phyloP scores from a whole-genome alignment of 2,329 filamentous ascomycete genomes.

The Cordyceps javanica region DNA sequence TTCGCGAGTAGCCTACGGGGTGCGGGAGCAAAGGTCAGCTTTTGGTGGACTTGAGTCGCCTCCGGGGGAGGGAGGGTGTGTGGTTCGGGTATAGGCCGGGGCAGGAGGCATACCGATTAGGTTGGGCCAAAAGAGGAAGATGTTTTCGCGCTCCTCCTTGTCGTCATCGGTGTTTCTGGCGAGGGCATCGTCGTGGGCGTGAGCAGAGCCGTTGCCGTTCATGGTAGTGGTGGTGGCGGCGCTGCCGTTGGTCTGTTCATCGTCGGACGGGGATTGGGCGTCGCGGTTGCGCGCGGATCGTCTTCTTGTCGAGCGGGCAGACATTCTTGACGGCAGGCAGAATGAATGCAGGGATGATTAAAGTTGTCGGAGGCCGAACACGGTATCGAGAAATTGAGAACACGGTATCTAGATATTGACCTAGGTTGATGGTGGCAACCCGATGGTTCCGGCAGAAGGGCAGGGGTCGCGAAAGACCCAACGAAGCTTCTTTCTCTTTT shows the following conservation, averaged over 20 bases:
- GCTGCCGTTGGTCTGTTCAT: background rate
- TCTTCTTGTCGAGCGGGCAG: constrained; percentile 32
- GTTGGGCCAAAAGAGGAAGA: constrained; percentile 77
- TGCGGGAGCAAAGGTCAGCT: background rate
- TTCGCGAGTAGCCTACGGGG: constrained; percentile 59
- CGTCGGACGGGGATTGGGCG: constrained; percentile 8
- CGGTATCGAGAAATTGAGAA: too few species aligned
- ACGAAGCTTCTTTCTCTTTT: background rate
- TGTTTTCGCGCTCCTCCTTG: constrained; percentile 55
- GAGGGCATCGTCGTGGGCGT: constrained; percentile 24
- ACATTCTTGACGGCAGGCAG: constrained; percentile 23
- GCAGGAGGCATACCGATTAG: constrained; percentile 58
- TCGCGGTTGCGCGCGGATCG: constrained; percentile 29
- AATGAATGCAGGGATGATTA: too few species aligned
- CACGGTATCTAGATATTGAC: too few species aligned
- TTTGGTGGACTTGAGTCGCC: background rate
- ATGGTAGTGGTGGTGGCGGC: constrained; percentile 21
- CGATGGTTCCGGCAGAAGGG: background rate
- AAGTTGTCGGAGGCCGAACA: too few species aligned
- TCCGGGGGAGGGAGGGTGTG: background rate
- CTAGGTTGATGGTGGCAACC: background rate
- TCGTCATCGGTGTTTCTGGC: constrained; percentile 24
- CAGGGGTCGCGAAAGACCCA: background rate
- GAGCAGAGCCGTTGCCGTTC: constrained; percentile 42
- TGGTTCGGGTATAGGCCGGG: too few species aligned